A percentile compares a stretch with the other conserved stretches of the same genome.
phyloP scores from a whole-genome alignment of 192 early-diverging fungal species.

The Anaeromyces robustus region DNA sequence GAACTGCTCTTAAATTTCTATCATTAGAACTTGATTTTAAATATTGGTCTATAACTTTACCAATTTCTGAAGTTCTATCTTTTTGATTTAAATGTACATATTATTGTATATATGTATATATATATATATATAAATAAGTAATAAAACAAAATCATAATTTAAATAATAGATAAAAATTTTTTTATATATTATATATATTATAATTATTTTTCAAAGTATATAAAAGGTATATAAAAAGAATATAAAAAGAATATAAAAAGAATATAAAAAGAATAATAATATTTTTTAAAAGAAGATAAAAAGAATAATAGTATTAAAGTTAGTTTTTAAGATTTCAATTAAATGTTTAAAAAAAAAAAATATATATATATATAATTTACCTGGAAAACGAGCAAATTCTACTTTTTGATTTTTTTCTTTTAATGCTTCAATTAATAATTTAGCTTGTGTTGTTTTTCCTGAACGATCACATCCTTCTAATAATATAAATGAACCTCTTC shows the following conservation, averaged over 20 bases:
- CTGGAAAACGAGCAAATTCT: slow-evolving; percentile 67
- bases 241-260: too few species aligned
- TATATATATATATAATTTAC: slow-evolving; percentile 15
- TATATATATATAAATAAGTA: background rate
- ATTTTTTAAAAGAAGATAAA: too few species aligned
- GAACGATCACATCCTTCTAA: slow-evolving; percentile 81
- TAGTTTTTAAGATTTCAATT: too few species aligned
- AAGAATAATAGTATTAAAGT: too few species aligned
- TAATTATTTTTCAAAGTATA: too few species aligned
- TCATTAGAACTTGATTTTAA: slow-evolving; percentile 41
- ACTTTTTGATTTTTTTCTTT: slow-evolving; percentile 18
- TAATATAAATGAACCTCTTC: slow-evolving; percentile 71
- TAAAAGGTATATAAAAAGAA: too few species aligned
- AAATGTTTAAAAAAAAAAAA: background rate
- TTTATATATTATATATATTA: too few species aligned
- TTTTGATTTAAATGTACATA: too few species aligned
- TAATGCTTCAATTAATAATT: slow-evolving; percentile 42
- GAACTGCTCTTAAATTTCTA: slow-evolving; percentile 68
- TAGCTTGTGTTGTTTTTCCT: slow-evolving; percentile 83
- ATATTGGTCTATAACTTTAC: slow-evolving; percentile 76
- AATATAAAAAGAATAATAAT: too few species aligned
- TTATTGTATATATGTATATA: background rate
- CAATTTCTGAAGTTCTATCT: slow-evolving; percentile 85
- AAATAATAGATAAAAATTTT: too few species aligned
- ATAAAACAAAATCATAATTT: background rate